Percentiles rank a stretch among this genome's conserved stretches.
These are phyloP conservation scores for Pachysandra terminalis DNA, from an alignment of 164 flowering plant species.

Conservation along the genomic window DNA sequence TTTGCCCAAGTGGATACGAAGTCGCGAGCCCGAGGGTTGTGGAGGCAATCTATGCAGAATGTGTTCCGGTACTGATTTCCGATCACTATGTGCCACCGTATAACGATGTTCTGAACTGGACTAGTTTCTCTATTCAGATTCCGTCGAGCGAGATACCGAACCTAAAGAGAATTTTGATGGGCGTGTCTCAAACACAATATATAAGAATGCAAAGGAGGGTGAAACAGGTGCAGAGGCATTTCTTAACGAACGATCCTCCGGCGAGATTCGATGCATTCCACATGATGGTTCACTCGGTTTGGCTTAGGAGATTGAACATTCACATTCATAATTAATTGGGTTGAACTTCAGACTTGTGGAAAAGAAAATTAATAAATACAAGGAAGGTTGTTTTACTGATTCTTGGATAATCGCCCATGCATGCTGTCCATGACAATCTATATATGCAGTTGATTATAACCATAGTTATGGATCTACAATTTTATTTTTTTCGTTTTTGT, in stretches of 20 bases:
- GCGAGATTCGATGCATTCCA: slow-evolving; percentile 30
- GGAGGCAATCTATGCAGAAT: slow-evolving; percentile 33
- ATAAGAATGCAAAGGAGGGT: slow-evolving; percentile 20
- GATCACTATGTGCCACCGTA: slow-evolving; percentile 34
- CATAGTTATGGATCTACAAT: too few species aligned
- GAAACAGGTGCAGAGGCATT: slow-evolving; percentile 27
- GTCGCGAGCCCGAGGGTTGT: slow-evolving; percentile 39
- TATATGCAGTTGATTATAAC: too few species aligned
- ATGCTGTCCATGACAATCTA: too few species aligned
- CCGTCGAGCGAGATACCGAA: slow-evolving; percentile 24
- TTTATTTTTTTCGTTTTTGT: too few species aligned
- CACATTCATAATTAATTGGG: not conserved
- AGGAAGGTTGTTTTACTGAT: too few species aligned
- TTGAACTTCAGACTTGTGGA: too few species aligned
- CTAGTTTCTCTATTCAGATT: slow-evolving; percentile 24
- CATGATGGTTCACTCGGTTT: slow-evolving; percentile 38
- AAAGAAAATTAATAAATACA: too few species aligned
- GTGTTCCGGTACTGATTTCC: slow-evolving; percentile 42
- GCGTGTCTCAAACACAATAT: slow-evolving; percentile 18
- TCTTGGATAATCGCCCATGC: too few species aligned
- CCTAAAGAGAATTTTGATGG: slow-evolving; percentile 27
- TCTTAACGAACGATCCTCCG: slow-evolving; percentile 28
- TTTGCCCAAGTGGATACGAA: slow-evolving; percentile 41
- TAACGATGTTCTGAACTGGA: slow-evolving; percentile 38
- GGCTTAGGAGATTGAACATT: slow-evolving; percentile 38